Evolutionary conservation across 371 early-diverging fungal genomes (phyloP).

Genomic region (Neoconidiobolus thromboides): DNA sequence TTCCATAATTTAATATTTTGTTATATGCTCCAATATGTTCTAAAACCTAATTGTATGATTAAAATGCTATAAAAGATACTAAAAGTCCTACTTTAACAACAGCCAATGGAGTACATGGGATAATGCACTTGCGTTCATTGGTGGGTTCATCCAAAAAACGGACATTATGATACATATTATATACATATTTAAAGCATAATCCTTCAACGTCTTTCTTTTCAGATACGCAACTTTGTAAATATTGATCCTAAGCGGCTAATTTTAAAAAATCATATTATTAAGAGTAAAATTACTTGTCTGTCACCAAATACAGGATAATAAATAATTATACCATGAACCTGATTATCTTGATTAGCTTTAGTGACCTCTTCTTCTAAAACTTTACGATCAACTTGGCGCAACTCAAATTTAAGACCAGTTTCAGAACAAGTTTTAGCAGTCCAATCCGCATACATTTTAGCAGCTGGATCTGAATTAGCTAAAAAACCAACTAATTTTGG

Average conservation of each 20-base stretch:
- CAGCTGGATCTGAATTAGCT: slow-evolving; percentile 87
- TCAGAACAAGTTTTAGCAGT: slow-evolving; percentile 81
- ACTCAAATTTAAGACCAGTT: slow-evolving; percentile 76
- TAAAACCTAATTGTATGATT: slow-evolving; percentile 29
- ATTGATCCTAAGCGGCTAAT: slow-evolving; percentile 43
- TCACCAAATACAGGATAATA: slow-evolving; percentile 91
- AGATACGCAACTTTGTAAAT: slow-evolving; percentile 77
- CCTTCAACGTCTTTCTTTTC: slow-evolving; percentile 90
- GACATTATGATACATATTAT: slow-evolving; percentile 90
- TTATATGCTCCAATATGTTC: slow-evolving; percentile 90
- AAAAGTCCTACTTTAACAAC: slow-evolving; percentile 53
- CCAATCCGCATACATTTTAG: slow-evolving; percentile 74
- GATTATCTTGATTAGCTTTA: slow-evolving; percentile 67
- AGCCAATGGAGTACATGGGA: slow-evolving; percentile 91
- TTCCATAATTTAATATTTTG: slow-evolving; percentile 70
- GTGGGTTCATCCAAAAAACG: slow-evolving; percentile 64
- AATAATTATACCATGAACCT: slow-evolving; percentile 83
- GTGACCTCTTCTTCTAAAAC: slow-evolving; percentile 68
- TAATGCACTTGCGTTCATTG: slow-evolving; percentile 68
- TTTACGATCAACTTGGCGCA: slow-evolving; percentile 57
- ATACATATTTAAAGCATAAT: slow-evolving; percentile 76
- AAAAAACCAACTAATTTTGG: slow-evolving; percentile 87
- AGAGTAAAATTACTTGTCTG: slow-evolving; percentile 34
- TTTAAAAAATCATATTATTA: not conserved
- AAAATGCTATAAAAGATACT: not conserved